These are phyloP conservation scores for Mycena citricolor DNA, from an alignment of 1,284 basidiomycete genomes.

Conservation along the genomic window DNA sequence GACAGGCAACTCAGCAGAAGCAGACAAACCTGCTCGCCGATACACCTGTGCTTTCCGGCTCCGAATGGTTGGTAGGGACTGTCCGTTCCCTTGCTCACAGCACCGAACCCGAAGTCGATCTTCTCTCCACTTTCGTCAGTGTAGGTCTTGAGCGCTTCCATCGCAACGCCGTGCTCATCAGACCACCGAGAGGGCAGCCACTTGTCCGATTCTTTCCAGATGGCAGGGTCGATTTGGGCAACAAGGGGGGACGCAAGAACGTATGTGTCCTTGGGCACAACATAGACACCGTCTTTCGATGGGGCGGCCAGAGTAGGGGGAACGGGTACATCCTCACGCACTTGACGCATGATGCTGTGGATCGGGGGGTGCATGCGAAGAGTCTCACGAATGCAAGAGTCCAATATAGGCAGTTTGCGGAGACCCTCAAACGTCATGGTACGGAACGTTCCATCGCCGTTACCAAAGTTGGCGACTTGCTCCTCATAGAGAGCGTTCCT, in stretches of 20 bases:
- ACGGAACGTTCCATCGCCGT: conserved; percentile 78
- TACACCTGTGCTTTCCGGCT: conserved; percentile 92
- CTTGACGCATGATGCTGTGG: conserved; percentile 90
- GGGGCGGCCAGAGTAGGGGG: conserved; percentile 81
- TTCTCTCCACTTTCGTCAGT: conserved; percentile 78
- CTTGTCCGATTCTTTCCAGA: conserved; percentile 75
- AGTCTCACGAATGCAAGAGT: conserved; percentile 91
- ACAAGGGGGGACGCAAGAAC: conserved; percentile 91
- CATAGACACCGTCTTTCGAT: conserved; percentile 65
- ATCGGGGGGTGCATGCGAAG: conserved; percentile 92
- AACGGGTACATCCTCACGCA: conserved; percentile 82
- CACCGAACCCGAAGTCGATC: conserved; percentile 95
- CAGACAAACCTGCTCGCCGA: conserved; percentile 81
- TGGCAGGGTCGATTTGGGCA: conserved; percentile 81
- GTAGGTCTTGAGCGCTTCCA: conserved; percentile 74
- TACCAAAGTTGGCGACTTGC: conserved; percentile 82
- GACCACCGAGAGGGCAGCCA: conserved; percentile 90
- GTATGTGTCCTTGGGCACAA: conserved; percentile 91
- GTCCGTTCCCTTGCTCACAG: conserved; percentile 90
- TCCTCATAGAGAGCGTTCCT: conserved; percentile 85
- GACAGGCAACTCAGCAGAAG: conserved; percentile 1
- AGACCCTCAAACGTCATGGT: conserved; percentile 88
- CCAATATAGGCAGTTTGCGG: conserved; percentile 80
- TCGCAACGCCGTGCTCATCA: conserved; percentile 75
- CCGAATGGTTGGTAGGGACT: conserved; percentile 95